Evolutionary conservation across 352 stramenopile species (phyloP).

Genomic region (Phytophthora constricta): DNA sequence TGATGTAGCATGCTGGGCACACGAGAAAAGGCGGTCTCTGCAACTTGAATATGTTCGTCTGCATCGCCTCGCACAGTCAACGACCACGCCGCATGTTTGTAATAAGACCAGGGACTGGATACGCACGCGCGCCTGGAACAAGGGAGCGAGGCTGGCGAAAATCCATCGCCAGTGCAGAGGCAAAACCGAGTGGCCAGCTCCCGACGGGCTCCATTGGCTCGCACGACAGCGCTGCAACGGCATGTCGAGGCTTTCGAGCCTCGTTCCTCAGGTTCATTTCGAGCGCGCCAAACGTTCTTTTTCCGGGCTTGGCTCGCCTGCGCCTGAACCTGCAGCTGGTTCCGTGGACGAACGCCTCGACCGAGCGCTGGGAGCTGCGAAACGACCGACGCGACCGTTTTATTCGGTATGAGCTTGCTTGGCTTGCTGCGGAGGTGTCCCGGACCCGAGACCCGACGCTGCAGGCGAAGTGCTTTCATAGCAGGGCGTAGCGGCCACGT

Average conservation of each 20-base stretch:
- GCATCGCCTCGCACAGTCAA: conserved; percentile 14
- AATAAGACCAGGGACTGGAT: conserved; percentile 29
- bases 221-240: conserved; percentile 18
- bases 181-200: conserved; percentile 14
- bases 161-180: conserved; percentile 15
- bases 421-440: too few relatives aligned
- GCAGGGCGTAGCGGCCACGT: too few relatives aligned
- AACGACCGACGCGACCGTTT: conserved; percentile 15
- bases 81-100: conserved; percentile 32
- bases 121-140: conserved; percentile 13
- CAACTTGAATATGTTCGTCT: conserved; percentile 1
- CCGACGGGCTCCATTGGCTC: conserved; percentile 9
- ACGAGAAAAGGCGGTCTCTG: background rate
- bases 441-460: too few relatives aligned
- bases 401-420: too few relatives aligned
- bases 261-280: conserved; percentile 10
- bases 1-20: background rate
- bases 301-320: conserved; percentile 19
- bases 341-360: background rate
- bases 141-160: conserved; percentile 15
- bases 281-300: conserved; percentile 25
- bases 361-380: conserved; percentile 20
- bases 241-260: conserved; percentile 8
- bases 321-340: conserved; percentile 24
- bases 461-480: too few relatives aligned